Conservation (phyloP, 2,329 filamentous ascomycete species). For the Colletotrichum sp. region DNA sequence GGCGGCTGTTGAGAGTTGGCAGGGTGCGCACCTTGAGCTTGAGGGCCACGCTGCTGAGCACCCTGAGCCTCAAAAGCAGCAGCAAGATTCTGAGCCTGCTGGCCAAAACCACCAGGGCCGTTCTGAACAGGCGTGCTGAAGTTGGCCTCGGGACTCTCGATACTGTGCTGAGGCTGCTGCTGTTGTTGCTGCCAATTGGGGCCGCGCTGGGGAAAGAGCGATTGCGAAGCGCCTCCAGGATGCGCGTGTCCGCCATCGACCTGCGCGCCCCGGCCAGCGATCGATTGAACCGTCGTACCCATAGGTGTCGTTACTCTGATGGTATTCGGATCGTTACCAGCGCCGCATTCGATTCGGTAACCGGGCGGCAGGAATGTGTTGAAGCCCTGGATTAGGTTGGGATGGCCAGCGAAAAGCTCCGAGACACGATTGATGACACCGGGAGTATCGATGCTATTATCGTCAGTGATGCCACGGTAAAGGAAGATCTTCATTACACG, state of each 20-base stretch:
- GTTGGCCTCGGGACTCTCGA: conserved; percentile 67
- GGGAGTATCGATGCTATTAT: conserved; percentile 83
- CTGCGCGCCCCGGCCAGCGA: conserved; percentile 61
- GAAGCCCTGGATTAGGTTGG: conserved; percentile 94
- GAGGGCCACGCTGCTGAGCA: conserved; percentile 35
- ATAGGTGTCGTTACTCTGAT: conserved; percentile 97
- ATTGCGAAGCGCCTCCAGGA: conserved; percentile 41
- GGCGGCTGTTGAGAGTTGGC: conserved; percentile 51
- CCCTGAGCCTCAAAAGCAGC: conserved; percentile 33
- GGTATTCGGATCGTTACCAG: conserved; percentile 91
- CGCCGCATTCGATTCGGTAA: conserved; percentile 95
- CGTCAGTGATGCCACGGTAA: conserved; percentile 30
- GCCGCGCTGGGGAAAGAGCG: conserved; percentile 52
- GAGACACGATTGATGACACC: conserved; percentile 97
- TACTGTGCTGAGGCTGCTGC: conserved; percentile 59
- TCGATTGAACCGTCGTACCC: conserved; percentile 93
- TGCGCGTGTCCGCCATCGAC: conserved; percentile 44
- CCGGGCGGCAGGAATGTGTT: conserved; percentile 97
- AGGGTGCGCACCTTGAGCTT: conserved; percentile 36
- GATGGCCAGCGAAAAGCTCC: conserved; percentile 93
- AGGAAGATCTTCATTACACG: conserved; percentile 39
- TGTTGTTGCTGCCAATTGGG: conserved; percentile 56
- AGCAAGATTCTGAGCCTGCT: conserved; percentile 32
- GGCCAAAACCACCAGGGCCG: conserved; percentile 52
- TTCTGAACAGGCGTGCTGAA: conserved; percentile 64